phyloP scores from a whole-genome alignment of 257 asterid genomes.

The Jacaranda copaia region DNA sequence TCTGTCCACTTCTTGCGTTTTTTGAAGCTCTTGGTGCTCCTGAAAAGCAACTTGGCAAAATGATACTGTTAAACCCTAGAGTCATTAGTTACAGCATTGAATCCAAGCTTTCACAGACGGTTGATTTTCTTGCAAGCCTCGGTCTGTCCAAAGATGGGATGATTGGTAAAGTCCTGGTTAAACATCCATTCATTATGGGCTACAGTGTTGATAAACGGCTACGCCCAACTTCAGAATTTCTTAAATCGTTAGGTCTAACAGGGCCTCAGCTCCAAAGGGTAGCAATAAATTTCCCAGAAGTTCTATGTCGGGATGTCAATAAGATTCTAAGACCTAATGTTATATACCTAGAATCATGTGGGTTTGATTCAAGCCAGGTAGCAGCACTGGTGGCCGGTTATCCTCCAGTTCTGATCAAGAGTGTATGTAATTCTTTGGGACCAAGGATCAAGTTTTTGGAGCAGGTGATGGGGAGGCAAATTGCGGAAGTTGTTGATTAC shows the following conservation, averaged over 20 bases:
- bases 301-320: conserved; percentile 80
- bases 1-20: conserved; percentile 94
- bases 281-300: conserved; percentile 75
- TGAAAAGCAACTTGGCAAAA: conserved; percentile 85
- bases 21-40: conserved; percentile 89
- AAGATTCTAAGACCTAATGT: conserved; percentile 76
- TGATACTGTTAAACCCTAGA: conserved; percentile 86
- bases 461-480: conserved; percentile 80
- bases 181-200: conserved; percentile 84
- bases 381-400: conserved; percentile 80
- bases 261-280: conserved; percentile 72
- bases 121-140: conserved; percentile 74
- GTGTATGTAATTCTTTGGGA: conserved; percentile 71
- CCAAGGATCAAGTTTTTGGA: conserved; percentile 88
- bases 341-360: conserved; percentile 66
- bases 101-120: conserved; percentile 73
- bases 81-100: conserved; percentile 93
- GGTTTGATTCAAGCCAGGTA: conserved; percentile 67
- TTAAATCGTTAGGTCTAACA: conserved; percentile 74
- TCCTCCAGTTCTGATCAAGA: conserved; percentile 92
- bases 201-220: conserved; percentile 83
- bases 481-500: conserved; percentile 76
- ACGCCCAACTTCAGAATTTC: conserved; percentile 75
- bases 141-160: conserved; percentile 72
- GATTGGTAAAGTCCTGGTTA: conserved; percentile 83